Base-by-base conservation (phyloP, 129 eudicot genomes). In the Helichrysum umbraculigerum region DNA sequence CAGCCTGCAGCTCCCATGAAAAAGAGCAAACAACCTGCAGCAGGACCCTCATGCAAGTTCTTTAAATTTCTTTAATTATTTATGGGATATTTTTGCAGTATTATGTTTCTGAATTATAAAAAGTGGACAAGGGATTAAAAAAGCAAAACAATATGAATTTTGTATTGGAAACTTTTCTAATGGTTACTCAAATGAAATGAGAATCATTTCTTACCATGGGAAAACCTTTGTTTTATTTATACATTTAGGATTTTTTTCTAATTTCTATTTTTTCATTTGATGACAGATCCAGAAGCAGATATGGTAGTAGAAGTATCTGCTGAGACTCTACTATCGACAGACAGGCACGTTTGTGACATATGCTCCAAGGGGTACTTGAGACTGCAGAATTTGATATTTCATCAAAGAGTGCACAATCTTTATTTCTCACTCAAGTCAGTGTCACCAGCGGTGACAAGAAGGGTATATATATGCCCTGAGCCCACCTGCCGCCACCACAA, bases 361-460 rank as follows among this genome's bases (percentile, higher is more conserved):
- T 88, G 92, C 65, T 75, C 69, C 79, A 86, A 85, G 80, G 92
- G 92, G 19, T 88, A 81, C 54, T 76, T 78, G 25, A 76, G 92
- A 34, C 70, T 78, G 25, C 92, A 85, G 29, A 88, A 88, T 44
- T 81, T 88, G 11, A 80, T 73, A 39, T 76, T 88, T 82, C 92
- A 88, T 73, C 58, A 83, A 42, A 68, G 90, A 62, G 47, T 77
- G 25, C 92, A 88, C 82, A 88, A 85, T 68, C 88, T 83, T 60
- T 81, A 89, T 4, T 83, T 84, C 84, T 71, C 76, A 66, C 68
- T 83, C 37, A 79, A 82, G 47, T 72, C 78, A 37, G 70, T 59
- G 5, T 70, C 71, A 47, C 14, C 83, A 25, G 72, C 14, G 4
- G 72, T 70, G 20, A 59, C 67, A 25, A 72, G 79, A 57, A 72